A percentile compares a stretch with the other conserved stretches of the same genome.
Conservation (phyloP, 768 basidiomycete species). For the Pleurotus eryngii region DNA sequence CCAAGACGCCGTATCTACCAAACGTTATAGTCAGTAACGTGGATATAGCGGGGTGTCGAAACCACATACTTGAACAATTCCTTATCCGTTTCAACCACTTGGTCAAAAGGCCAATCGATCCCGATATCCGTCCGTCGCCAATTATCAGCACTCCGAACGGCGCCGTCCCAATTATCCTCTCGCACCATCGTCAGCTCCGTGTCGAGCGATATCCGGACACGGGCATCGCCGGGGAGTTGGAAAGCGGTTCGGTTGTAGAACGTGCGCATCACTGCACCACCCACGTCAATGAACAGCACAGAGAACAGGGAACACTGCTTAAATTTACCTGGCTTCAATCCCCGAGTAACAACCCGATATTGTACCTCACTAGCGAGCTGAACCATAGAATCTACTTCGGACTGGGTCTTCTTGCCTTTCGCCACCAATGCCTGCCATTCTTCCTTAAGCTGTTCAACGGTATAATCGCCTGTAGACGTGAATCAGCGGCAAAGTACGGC, state of each 20-base stretch:
- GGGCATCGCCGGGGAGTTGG: slow-evolving; percentile 97
- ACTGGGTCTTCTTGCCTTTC: slow-evolving; percentile 90
- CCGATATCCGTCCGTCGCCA: slow-evolving; percentile 95
- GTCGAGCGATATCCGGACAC: slow-evolving; percentile 96
- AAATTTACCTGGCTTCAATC: slow-evolving; percentile 73
- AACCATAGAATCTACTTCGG: slow-evolving; percentile 91
- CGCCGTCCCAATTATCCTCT: slow-evolving; percentile 96
- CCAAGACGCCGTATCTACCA: slow-evolving; percentile 81
- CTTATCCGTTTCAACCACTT: slow-evolving; percentile 72
- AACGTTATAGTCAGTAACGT: slow-evolving; percentile 1
- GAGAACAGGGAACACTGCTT: neutral
- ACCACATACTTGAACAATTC: slow-evolving; percentile 82
- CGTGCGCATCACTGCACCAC: slow-evolving; percentile 76
- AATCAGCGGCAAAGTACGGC: no score
- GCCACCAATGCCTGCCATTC: slow-evolving; percentile 85
- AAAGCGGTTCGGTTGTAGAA: slow-evolving; percentile 99
- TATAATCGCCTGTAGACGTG: slow-evolving; percentile 51
- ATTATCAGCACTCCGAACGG: slow-evolving; percentile 72
- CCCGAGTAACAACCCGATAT: slow-evolving; percentile 80
- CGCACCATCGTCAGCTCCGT: slow-evolving; percentile 93
- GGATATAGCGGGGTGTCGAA: neutral
- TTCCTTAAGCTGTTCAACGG: slow-evolving; percentile 62
- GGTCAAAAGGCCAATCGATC: slow-evolving; percentile 87
- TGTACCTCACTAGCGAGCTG: slow-evolving; percentile 98
- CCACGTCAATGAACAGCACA: neutral